A percentile compares a stretch with the other conserved stretches of the same genome.
Conservation (phyloP, 176 grass and related monocot species). For the Dactylis glomerata region DNA sequence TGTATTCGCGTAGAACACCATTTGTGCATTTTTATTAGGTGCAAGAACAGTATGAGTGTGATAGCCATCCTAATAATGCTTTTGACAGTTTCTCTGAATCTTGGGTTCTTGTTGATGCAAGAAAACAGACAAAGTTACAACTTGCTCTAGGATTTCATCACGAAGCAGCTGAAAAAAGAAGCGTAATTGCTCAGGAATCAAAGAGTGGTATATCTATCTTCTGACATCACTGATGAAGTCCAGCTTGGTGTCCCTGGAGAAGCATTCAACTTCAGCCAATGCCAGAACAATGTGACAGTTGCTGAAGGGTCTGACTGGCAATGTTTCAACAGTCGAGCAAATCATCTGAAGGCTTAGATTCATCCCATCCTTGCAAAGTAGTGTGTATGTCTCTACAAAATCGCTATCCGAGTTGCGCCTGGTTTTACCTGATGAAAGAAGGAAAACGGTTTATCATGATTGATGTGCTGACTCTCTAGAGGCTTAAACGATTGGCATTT, state of each 20-base stretch:
- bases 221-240: constrained; percentile 65
- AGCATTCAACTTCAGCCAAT: constrained; percentile 70
- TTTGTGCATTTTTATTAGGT: background rate
- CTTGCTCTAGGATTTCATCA: no score
- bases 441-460: background rate
- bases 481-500: background rate
- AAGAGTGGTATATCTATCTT: constrained; percentile 75
- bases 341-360: constrained; percentile 55
- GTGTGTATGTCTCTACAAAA: background rate
- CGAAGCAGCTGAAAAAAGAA: no score
- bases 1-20: background rate
- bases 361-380: background rate
- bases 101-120: constrained; percentile 37
- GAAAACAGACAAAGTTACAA: no score
- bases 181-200: constrained; percentile 26
- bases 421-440: background rate
- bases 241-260: constrained; percentile 63
- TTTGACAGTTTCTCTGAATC: background rate
- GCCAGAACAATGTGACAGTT: constrained; percentile 73
- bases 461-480: constrained; percentile 12
- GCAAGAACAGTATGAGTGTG: background rate
- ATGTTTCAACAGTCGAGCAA: constrained; percentile 40
- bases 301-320: constrained; percentile 65
- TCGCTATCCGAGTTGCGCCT: background rate
- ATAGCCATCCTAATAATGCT: background rate